Evolutionary conservation across 305 asterid genomes (phyloP), one percentile per base, ranked within the genome.

Genomic region (Euphrasia arctica): DNA sequence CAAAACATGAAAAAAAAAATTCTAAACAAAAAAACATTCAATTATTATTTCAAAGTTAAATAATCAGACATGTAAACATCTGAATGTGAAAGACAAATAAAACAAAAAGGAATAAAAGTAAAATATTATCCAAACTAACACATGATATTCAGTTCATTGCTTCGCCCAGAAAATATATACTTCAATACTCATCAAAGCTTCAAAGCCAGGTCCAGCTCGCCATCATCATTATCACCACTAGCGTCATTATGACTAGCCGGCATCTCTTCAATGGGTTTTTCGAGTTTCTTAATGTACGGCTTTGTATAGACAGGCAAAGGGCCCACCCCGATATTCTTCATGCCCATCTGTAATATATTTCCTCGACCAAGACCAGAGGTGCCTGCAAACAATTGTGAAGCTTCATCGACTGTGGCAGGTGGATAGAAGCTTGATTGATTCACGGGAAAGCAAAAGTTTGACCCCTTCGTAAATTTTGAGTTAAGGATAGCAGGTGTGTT

Each of bases 171-270:
- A 49, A 47, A 69, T 54, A 58, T 22, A 29, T 18, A 18, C 41
- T 54, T 54, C 14, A 68, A 13, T 11, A 63, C 34, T 43, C 15
- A 63, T 73, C 65, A 69, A 65, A 74, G 71, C 74, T 68, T 74
- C 78, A 74, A 64, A 14, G 64, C 60, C 51, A 74, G 67, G 68
- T 74, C 78, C 50, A 69, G 28, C 60, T 42, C 64, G 54, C 54
- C 74, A 34, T 32, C 45, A 39, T 64, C 61, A 43, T 4, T 14
- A 62, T 52, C 52, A 47, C 52, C 36, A 8, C 22, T 18, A 18
- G 22, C 22, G 22, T 28, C 65, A 15, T 14, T 58, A 48, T 15
- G 47, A 5, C 28, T 52, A 7, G 15, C 28, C 62, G 0, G 54
- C 47, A 12, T 60, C 54, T 68, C 59, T 59, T 14, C 29, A 36